A percentile compares a stretch with the other conserved stretches of the same genome.
Evolutionary conservation across 2,329 filamentous ascomycete genomes (phyloP).

Genomic region (Dothiorella sarmentorum): DNA sequence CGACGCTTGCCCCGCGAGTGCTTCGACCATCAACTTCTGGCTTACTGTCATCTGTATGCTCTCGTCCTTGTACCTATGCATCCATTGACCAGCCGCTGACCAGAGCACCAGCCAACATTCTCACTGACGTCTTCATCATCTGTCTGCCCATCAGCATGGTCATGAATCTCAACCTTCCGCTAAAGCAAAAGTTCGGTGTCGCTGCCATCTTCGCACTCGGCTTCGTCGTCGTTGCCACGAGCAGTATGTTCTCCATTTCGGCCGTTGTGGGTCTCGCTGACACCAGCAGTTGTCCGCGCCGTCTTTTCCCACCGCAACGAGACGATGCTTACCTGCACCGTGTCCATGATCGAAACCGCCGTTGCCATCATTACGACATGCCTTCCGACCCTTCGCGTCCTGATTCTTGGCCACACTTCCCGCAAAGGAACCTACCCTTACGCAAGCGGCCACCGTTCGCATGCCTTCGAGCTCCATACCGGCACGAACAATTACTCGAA

Average conservation of each 20-base stretch:
- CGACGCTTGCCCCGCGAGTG: conserved; percentile 18
- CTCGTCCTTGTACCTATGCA: not conserved
- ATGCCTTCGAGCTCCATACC: conserved; percentile 1
- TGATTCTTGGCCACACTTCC: conserved; percentile 16
- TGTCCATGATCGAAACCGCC: conserved; percentile 39
- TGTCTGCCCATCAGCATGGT: conserved; percentile 38
- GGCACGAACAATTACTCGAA: not conserved
- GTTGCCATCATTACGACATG: conserved; percentile 42
- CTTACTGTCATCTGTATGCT: conserved; percentile 6
- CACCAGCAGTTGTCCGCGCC: conserved; percentile 30
- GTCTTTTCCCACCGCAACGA: conserved; percentile 35
- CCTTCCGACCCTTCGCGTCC: conserved; percentile 27
- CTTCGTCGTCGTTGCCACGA: conserved; percentile 32
- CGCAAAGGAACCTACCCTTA: conserved; percentile 16
- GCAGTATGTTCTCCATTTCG: conserved; percentile 20
- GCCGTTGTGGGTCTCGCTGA: not conserved
- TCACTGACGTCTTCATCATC: conserved; percentile 24
- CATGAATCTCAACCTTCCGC: conserved; percentile 33
- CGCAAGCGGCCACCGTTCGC: not conserved
- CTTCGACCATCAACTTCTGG: conserved; percentile 14
- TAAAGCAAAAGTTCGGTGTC: conserved; percentile 34
- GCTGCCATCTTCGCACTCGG: conserved; percentile 33
- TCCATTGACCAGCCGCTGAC: not conserved
- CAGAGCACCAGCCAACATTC: conserved; percentile 9
- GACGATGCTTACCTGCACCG: conserved; percentile 39